Evolutionary conservation across 1,139 yeast genomes (phyloP).

Genomic region (Magnusiomyces fungicola): DNA sequence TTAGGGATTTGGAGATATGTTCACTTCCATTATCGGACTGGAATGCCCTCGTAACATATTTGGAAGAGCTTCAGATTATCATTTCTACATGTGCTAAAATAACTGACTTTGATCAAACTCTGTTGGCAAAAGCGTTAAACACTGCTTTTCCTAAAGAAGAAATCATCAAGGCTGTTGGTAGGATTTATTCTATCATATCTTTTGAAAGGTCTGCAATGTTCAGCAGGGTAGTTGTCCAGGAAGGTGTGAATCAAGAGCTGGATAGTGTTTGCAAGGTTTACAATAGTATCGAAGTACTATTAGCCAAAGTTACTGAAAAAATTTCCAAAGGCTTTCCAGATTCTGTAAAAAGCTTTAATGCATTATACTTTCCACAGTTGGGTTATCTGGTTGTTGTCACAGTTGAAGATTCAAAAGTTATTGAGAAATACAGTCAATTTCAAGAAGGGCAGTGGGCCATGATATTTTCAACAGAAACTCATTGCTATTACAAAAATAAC

Average conservation of each 20-base stretch:
- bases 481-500: constrained; percentile 34
- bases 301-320: constrained; percentile 27
- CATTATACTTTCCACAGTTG: constrained; percentile 41
- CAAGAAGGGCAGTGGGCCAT: constrained; percentile 31
- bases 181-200: constrained; percentile 30
- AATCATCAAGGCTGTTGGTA: constrained; percentile 13
- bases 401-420: constrained; percentile 19
- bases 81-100: constrained; percentile 13
- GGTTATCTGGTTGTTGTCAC: constrained; percentile 35
- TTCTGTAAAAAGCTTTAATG: constrained; percentile 25
- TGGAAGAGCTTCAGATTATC: constrained; percentile 10
- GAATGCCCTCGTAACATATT: constrained; percentile 25
- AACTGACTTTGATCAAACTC: constrained; percentile 3
- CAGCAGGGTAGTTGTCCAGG: constrained; percentile 30
- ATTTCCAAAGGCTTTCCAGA: constrained; percentile 18
- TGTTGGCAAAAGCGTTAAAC: neutral
- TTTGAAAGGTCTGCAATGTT: constrained; percentile 32
- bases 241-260: constrained; percentile 30
- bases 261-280: constrained; percentile 33
- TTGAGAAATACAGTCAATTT: constrained; percentile 15
- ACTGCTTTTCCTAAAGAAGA: constrained; percentile 16
- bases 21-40: constrained; percentile 27
- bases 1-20: constrained; percentile 28
- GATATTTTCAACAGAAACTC: constrained; percentile 36
- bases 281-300: constrained; percentile 33